These are phyloP conservation scores for Arxiozyma slooffiae DNA, from an alignment of 1,139 yeast genomes.

Conservation along the genomic window DNA sequence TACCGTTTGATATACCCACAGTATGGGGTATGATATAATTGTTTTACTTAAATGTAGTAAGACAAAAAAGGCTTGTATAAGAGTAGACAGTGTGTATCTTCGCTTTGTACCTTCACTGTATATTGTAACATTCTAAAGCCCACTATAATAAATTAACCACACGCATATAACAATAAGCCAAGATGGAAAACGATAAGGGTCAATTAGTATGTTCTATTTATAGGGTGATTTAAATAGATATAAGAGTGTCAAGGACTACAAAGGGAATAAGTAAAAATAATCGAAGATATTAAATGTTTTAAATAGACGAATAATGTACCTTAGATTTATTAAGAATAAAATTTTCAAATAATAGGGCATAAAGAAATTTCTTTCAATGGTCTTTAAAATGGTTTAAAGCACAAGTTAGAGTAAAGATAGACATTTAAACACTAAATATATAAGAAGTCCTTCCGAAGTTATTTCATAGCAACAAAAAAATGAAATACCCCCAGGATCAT, in stretches of 20 bases:
- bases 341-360: not conserved
- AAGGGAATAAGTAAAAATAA: not conserved
- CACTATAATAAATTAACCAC: conserved; percentile 1
- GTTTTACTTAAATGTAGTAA: not conserved
- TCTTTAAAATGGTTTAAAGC: not conserved
- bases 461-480: not conserved
- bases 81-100: not conserved
- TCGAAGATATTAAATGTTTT: no score
- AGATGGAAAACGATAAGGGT: conserved; percentile 99
- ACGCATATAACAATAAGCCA: conserved; percentile 30
- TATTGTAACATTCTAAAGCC: not conserved
- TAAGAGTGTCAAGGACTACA: not conserved
- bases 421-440: no score
- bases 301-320: not conserved
- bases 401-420: not conserved
- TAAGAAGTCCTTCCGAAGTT: not conserved
- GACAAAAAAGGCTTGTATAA: not conserved
- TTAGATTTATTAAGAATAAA: no score
- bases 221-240: not conserved
- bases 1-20: not conserved
- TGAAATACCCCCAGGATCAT: not conserved
- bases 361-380: not conserved
- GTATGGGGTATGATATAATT: not conserved
- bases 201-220: conserved; percentile 74
- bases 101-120: not conserved